Conservation (phyloP, 2,329 filamentous ascomycete species). For the Hypoxylon sp. region DNA sequence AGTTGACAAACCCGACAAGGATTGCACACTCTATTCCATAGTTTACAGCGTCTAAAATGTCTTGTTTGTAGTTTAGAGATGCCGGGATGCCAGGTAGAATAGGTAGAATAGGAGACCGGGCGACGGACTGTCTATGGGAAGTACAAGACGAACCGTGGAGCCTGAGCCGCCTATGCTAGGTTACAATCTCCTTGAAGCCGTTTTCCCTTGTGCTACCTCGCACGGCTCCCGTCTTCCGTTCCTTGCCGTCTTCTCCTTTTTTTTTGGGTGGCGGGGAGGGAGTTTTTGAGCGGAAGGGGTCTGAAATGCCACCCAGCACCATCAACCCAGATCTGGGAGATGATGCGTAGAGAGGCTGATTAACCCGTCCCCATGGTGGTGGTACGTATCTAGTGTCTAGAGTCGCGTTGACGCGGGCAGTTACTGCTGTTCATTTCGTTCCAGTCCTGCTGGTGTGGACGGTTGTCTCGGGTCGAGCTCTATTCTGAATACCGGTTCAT, state of each 20-base stretch:
- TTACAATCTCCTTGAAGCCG: conserved; percentile 20
- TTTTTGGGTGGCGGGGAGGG: not conserved
- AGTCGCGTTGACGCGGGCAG: conserved; percentile 13
- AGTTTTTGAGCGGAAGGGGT: not conserved
- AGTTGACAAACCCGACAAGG: not conserved
- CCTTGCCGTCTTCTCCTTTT: conserved; percentile 27
- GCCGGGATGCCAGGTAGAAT: not conserved
- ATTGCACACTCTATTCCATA: not conserved
- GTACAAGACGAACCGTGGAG: conserved; percentile 1
- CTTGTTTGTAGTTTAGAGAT: conserved; percentile 12
- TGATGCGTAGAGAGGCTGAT: not conserved
- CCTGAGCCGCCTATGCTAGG: not conserved
- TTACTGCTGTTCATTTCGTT: not conserved
- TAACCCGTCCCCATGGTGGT: not conserved
- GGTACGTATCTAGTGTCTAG: not conserved
- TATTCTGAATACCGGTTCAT: not conserved
- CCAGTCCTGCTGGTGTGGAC: conserved; percentile 2
- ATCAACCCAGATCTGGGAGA: not conserved
- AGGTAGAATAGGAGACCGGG: not conserved
- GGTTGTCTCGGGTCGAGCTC: conserved; percentile 20
- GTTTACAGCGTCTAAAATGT: conserved; percentile 8
- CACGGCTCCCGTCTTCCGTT: conserved; percentile 53
- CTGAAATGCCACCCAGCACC: not conserved
- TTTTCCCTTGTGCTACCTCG: conserved; percentile 49
- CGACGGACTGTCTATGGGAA: not conserved